These are phyloP conservation scores for Podila horticola DNA, from an alignment of 192 early-diverging fungal genomes.

Conservation along the genomic window DNA sequence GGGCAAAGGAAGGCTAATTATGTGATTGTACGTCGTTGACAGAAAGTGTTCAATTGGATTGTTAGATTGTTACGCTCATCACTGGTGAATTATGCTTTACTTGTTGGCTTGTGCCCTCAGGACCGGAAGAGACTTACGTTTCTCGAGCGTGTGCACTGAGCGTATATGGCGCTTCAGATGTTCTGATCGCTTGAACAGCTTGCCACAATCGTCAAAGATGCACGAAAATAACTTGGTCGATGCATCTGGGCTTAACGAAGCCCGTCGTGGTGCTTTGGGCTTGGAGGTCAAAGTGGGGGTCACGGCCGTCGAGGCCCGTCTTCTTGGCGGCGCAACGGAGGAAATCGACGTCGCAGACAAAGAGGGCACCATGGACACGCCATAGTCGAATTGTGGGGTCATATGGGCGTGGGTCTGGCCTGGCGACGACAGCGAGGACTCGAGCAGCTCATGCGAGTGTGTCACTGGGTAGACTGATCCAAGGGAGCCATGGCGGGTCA, in stretches of 20 bases:
- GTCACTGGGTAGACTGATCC: constrained; percentile 32
- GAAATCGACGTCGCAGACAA: constrained; percentile 39
- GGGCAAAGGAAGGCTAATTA: constrained; percentile 57
- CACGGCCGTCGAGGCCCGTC: not conserved
- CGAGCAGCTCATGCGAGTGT: constrained; percentile 19
- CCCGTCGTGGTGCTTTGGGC: constrained; percentile 18
- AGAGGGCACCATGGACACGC: constrained; percentile 30
- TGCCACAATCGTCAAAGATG: constrained; percentile 57
- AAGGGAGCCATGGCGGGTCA: constrained; percentile 35
- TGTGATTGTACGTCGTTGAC: not conserved
- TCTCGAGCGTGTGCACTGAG: constrained; percentile 67
- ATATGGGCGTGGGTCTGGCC: not conserved
- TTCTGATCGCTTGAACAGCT: constrained; percentile 68
- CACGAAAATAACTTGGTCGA: constrained; percentile 32
- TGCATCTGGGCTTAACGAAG: constrained; percentile 29
- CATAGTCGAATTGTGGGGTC: not conserved
- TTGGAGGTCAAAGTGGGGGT: not conserved
- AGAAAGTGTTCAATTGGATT: not conserved
- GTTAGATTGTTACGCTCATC: not conserved
- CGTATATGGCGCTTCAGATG: constrained; percentile 68
- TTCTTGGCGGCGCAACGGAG: not conserved
- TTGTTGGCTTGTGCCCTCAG: not conserved
- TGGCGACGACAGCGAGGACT: constrained; percentile 5
- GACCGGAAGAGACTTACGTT: constrained; percentile 57
- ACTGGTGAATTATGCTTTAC: not conserved